Evolutionary conservation across 768 basidiomycete genomes (phyloP), one percentile per base, ranked within the genome.

Genomic region (Phaeotremella fagi): DNA sequence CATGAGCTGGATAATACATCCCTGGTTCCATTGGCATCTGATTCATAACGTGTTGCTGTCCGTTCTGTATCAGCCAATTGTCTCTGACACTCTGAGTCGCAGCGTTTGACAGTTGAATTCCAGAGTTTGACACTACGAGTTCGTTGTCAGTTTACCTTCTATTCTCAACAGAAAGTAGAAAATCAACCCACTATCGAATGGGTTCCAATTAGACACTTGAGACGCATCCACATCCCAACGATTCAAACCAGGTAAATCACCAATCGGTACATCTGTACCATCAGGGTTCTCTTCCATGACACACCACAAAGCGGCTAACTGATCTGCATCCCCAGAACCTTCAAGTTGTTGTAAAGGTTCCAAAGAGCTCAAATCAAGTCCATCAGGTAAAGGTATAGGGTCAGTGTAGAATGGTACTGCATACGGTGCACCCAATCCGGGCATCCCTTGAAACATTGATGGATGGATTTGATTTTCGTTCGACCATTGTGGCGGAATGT

Each of bases 281-380:
- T 41, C 38, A 18, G 20, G 36, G 20, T 25, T 54, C 14, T 63
- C 61, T 25, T 63, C 57, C 22, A 59, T 33, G 28, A 56, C 14
- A 33, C 61, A 57, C 64, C 64, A 66, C 52, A 66, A 47, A 20
- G 59, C 64, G 20, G 56, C 60, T 37, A 63, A 28, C n/a, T 42
- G 20, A 26, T 66, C 58, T 24, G 52, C 52, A 37, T 61, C 61
- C 18, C 52, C 49, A 14, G 45, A 45, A 2, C 54, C 61, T 12
- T 51, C 25, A 3, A 35, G 25, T 23, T 20, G 37, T 4, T 27
- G 35, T n/a, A 47, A 26, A 2, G 38, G 46, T 4, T 52, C 50
- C 18, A 44, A 42, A 22, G 43, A 49, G 5, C 33, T 43, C n/a
- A 47, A 44, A 35, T 45, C 45, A 42, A 38, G 22, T 22, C 38